A percentile compares a stretch with the other conserved stretches of the same genome.
These are phyloP conservation scores for Coniferiporia weirii DNA, from an alignment of 1,284 basidiomycete species.

Conservation along the genomic window DNA sequence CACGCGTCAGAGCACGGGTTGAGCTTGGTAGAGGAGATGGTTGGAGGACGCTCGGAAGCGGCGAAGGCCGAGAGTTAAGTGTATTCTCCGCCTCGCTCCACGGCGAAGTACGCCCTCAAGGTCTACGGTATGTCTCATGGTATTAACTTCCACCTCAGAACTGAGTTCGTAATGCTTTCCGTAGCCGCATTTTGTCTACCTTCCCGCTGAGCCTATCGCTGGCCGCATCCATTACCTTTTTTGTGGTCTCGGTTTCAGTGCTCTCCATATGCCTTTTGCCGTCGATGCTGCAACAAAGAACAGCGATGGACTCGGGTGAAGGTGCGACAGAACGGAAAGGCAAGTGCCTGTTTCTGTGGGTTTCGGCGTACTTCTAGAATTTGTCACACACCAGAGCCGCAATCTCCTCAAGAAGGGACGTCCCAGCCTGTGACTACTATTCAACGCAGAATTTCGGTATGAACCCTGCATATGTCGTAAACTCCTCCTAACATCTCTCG, in stretches of 20 bases:
- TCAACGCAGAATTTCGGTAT: conserved; percentile 5
- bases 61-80: conserved; percentile 65
- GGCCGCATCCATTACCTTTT: conserved; percentile 43
- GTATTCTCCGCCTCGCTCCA: conserved; percentile 53
- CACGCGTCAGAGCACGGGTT: conserved; percentile 46
- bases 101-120: conserved; percentile 57
- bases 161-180: conserved; percentile 15
- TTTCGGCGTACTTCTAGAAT: too few relatives aligned
- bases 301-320: background rate
- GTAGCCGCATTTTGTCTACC: conserved; percentile 61
- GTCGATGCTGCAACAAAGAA: background rate
- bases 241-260: conserved; percentile 29
- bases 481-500: background rate
- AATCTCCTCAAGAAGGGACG: background rate
- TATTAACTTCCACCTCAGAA: background rate
- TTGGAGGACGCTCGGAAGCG: conserved; percentile 62
- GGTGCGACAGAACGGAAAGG: background rate
- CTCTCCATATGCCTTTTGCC: conserved; percentile 25
- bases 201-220: conserved; percentile 55
- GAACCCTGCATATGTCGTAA: background rate
- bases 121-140: conserved; percentile 49
- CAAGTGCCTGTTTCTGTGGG: background rate
- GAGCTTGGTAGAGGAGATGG: conserved; percentile 63
- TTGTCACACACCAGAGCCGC: too few relatives aligned
- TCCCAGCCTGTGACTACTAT: background rate